Conservation (phyloP, 108 stramenopile genomes). For the Cyclotella baltica region DNA sequence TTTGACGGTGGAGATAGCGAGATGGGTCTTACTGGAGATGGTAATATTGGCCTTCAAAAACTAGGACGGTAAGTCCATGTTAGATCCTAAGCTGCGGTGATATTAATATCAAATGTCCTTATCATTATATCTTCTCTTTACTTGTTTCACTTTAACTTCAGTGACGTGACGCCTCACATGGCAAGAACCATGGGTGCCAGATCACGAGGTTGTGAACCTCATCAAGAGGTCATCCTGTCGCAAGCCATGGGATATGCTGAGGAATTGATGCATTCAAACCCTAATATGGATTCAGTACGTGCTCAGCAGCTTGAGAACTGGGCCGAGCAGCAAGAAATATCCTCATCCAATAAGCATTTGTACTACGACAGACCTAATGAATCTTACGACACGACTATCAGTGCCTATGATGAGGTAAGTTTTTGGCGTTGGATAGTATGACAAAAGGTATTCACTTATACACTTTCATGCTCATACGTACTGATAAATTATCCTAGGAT, state of each 20-base stretch:
- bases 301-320: constrained; percentile 88
- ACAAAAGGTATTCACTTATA: not conserved
- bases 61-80: constrained; percentile 32
- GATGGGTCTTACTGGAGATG: constrained; percentile 89
- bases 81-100: not conserved
- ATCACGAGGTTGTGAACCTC: constrained; percentile 2
- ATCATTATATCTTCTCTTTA: not conserved
- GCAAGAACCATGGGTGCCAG: constrained; percentile 37
- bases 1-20: constrained; percentile 84
- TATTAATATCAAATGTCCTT: not conserved
- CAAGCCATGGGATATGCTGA: constrained; percentile 78
- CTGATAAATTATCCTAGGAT: not conserved
- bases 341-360: constrained; percentile 37
- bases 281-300: constrained; percentile 63
- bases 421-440: not conserved
- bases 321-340: constrained; percentile 83
- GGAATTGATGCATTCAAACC: constrained; percentile 51
- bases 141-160: not conserved
- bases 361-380: constrained; percentile 25
- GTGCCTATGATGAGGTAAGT: constrained; percentile 18
- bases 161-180: constrained; percentile 47
- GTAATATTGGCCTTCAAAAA: constrained; percentile 59
- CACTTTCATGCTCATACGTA: not conserved
- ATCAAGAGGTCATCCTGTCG: constrained; percentile 7
- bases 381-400: not conserved